These are phyloP conservation scores for Sordariomycetes sp. DNA, from an alignment of 2,329 filamentous ascomycete species.

Conservation along the genomic window DNA sequence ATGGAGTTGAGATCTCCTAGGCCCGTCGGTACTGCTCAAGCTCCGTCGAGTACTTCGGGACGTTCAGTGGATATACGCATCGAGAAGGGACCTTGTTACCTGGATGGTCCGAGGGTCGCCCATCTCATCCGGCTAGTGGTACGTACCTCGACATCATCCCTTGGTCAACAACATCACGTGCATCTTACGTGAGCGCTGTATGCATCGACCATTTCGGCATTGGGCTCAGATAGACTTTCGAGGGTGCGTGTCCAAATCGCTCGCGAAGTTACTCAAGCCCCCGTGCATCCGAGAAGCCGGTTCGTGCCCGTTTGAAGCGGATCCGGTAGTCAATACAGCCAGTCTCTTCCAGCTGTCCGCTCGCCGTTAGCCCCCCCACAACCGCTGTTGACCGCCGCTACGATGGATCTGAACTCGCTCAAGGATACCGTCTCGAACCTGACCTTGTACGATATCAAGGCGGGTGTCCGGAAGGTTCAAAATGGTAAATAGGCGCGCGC, in stretches of 20 bases:
- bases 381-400: slow-evolving; percentile 11
- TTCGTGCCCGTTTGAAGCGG: neutral
- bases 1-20: neutral
- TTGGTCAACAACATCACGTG: neutral
- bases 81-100: neutral
- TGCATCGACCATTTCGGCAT: neutral
- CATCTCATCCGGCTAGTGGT: neutral
- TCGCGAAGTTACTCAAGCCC: neutral
- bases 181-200: neutral
- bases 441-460: slow-evolving; percentile 90
- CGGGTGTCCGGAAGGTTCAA: slow-evolving; percentile 85
- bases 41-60: neutral
- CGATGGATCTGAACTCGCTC: slow-evolving; percentile 76
- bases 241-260: neutral
- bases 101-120: neutral
- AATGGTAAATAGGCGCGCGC: slow-evolving; percentile 56
- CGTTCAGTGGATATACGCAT: neutral
- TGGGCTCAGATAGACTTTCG: neutral
- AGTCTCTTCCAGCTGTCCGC: neutral
- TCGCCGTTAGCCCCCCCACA: neutral
- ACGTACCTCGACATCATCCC: neutral
- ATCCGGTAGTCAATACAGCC: neutral
- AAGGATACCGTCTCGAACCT: slow-evolving; percentile 84
- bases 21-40: neutral
- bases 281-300: neutral